Base-by-base conservation (phyloP, 2,329 filamentous ascomycete species). In the Gnomoniopsis sp. region DNA sequence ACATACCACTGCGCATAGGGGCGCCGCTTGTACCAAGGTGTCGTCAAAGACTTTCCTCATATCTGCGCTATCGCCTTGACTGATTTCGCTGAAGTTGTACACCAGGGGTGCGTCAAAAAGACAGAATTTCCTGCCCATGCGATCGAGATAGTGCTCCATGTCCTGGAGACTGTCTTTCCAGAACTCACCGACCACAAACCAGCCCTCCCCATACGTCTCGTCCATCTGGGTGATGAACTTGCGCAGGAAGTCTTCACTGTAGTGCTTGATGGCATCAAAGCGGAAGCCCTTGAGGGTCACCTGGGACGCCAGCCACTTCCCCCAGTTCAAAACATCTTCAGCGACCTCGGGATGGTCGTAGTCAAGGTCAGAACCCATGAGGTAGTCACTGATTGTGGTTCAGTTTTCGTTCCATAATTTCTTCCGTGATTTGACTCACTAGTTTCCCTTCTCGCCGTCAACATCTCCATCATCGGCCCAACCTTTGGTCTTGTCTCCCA, bases 361-460 rank as follows among this genome's bases (percentile, higher is more conserved):
- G 70, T 90, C 87, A 43, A 91, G 70, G 69, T 91, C 85, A 6
- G 85, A 84, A 65, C 89, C 90, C 85, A 91, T 89, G 17, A 90
- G 78, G 67, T 86, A 90, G 69, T 87, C 84, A 46, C 68, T 88
- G 76, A 1, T 70, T 69, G 67, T 85, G 84, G 66, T 87, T 83
- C 49, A 88, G 0, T 68, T 68, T 88, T 80, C 14, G 83, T 79
- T 14, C 19, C 6, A 26, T 3, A 19, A 6, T 14, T 26, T n/a
- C 10, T 6, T 38, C 14, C 19, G 3, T 26, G 19, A 67, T 86
- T 78, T 22, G 1, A 60, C 69, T 64, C 53, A 71, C 59, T 82
- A 86, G 66, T 91, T 91, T 8, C 88, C 88, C 63, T 85, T 80
- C 69, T 88, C 76, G 11, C 63, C 77, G 21, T 81, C 78, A 30